phyloP scores from a whole-genome alignment of 441 rosid species.

The Pelargonium fulgidum region DNA sequence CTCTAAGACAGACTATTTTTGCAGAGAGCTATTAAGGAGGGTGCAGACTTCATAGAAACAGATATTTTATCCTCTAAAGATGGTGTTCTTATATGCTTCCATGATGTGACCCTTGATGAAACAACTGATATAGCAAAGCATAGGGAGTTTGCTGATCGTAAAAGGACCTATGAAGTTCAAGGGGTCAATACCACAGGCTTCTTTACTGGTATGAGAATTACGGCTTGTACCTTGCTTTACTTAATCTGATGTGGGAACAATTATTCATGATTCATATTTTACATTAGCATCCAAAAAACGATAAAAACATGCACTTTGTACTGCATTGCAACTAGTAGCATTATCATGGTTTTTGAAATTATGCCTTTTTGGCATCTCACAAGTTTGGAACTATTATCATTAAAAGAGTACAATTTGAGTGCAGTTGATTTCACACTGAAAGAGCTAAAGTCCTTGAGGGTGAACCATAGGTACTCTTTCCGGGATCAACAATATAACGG shows the following conservation, averaged over 20 bases:
- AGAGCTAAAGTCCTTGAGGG: conserved; percentile 62
- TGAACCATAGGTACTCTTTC: conserved; percentile 64
- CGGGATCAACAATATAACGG: conserved; percentile 89
- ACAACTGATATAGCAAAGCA: conserved; percentile 66
- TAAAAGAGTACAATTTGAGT: conserved; percentile 11
- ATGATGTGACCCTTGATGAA: conserved; percentile 69
- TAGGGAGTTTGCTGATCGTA: conserved; percentile 74
- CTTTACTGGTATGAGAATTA: conserved; percentile 48
- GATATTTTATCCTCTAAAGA: conserved; percentile 78
- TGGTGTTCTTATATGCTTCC: conserved; percentile 78
- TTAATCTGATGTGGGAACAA: background rate
- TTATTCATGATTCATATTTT: background rate
- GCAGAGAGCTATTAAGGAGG: conserved; percentile 93
- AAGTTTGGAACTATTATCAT: background rate
- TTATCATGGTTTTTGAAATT: background rate
- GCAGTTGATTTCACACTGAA: conserved; percentile 81
- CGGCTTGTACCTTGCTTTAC: background rate
- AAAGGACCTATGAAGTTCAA: conserved; percentile 71
- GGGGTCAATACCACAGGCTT: conserved; percentile 67
- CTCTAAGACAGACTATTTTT: conserved; percentile 12
- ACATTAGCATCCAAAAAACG: background rate
- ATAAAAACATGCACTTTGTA: background rate
- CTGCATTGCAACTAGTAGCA: background rate
- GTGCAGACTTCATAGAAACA: conserved; percentile 91
- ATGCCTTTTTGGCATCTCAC: background rate